A percentile compares a stretch with the other conserved stretches of the same genome.
Conservation (phyloP, 768 basidiomycete species). For the Rossbeevera mucosa region DNA sequence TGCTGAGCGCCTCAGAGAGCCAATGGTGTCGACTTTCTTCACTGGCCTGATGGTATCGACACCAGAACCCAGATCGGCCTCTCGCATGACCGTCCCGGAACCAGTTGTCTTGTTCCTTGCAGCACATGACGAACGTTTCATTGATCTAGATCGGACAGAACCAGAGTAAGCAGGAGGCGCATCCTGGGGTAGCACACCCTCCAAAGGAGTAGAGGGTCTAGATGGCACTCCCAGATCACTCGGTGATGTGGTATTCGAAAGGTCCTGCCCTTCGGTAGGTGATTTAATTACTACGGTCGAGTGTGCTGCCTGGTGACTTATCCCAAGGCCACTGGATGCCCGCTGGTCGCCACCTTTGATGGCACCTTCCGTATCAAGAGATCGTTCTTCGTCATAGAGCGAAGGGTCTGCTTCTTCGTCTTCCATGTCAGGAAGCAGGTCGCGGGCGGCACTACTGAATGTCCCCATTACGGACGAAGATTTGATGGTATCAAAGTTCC, state of each 20-base stretch:
- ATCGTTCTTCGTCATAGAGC: slow-evolving; percentile 44
- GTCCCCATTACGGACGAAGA: slow-evolving; percentile 73
- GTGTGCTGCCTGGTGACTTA: slow-evolving; percentile 53
- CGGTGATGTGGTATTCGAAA: slow-evolving; percentile 31
- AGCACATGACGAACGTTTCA: slow-evolving; percentile 73
- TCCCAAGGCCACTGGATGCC: slow-evolving; percentile 38
- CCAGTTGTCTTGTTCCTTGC: slow-evolving; percentile 60
- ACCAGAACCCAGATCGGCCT: slow-evolving; percentile 83
- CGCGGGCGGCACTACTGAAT: slow-evolving; percentile 66
- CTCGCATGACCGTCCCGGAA: slow-evolving; percentile 68
- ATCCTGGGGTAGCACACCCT: slow-evolving; percentile 40
- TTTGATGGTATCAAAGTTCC: slow-evolving; percentile 91
- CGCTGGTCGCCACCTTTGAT: slow-evolving; percentile 59
- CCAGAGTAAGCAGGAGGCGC: slow-evolving; percentile 73
- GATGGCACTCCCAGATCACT: slow-evolving; percentile 40
- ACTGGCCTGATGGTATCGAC: slow-evolving; percentile 90
- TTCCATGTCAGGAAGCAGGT: slow-evolving; percentile 59
- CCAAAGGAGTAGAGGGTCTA: slow-evolving; percentile 34
- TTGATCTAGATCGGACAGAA: slow-evolving; percentile 53
- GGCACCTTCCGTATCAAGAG: slow-evolving; percentile 59
- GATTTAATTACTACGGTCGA: slow-evolving; percentile 70
- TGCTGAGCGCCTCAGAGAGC: slow-evolving; percentile 70
- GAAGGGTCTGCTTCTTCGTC: slow-evolving; percentile 42
- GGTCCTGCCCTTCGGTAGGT: slow-evolving; percentile 37
- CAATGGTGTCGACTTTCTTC: slow-evolving; percentile 81